Evolutionary conservation across 352 stramenopile genomes (phyloP), one percentile per base, ranked within the genome.

Genomic region (Phytophthora rubi): DNA sequence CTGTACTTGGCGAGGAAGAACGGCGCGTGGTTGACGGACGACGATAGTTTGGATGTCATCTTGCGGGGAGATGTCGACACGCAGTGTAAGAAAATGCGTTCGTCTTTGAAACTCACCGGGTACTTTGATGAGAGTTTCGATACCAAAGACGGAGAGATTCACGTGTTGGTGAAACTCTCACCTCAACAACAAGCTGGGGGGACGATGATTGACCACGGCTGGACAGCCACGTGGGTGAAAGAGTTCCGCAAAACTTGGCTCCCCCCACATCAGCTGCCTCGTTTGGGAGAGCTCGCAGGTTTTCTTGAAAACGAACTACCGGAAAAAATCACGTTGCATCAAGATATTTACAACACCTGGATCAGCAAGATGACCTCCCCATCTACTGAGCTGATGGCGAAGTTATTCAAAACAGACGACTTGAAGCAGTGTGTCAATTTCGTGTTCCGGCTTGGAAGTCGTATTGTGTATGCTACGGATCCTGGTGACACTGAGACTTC

Each of bases 401-500:
- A 47, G 39, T 3, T 47, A 9, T 47, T 47, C 18, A 12, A 12
- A 12, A 12, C 18, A 12, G 39, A 47, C 39, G 18, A 47, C 39
- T 12, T 12, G 39, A 5, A 47, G 39, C 39, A 12, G 12, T 47
- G 39, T 47, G 39, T 47, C 12, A 12, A 47, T 2, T 47, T 47
- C 3, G 60, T 71, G 3, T 28, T 28, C 26, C 26, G 26, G 26
- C 10, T 39, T 39, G 33, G 6, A 8, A 39, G 33, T 39, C 33
- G 33, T 39, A 12, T 39, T 8, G 33, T 39, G 7, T 8, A 39
- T 39, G 6, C 33, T 3, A 54, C 68, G 2, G 4, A 68, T 23
- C 32, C 55, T 63, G 60, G 70, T 61, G 65, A 74, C 55, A 70
- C 59, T 42, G 39, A 55, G 49, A 21, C 12, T 61, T 79, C 61